These are phyloP conservation scores for Fonsecaea multimorphosa DNA, from an alignment of 2,329 filamentous ascomycete species.

Conservation along the genomic window DNA sequence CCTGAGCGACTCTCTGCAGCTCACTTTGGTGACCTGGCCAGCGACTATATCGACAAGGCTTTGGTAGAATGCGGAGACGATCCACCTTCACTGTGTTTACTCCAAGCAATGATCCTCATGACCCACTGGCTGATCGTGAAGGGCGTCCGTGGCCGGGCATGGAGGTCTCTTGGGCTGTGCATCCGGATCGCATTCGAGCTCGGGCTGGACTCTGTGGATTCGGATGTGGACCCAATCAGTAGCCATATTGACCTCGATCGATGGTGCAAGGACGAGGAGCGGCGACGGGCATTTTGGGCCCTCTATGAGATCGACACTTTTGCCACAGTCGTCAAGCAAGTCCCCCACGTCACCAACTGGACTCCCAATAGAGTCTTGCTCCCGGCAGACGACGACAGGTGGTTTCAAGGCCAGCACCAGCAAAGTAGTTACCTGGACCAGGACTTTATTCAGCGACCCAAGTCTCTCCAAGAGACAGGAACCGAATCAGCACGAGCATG, in stretches of 20 bases:
- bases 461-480: constrained; percentile 42
- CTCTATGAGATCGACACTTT: constrained; percentile 55
- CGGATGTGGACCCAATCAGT: background rate
- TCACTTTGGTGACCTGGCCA: constrained; percentile 40
- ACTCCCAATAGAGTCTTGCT: constrained; percentile 45
- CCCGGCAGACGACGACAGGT: constrained; percentile 45
- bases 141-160: constrained; percentile 47
- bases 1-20: too few species aligned
- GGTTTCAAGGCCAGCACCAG: constrained; percentile 42
- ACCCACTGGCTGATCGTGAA: constrained; percentile 46
- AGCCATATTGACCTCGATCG: constrained; percentile 25
- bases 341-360: constrained; percentile 47
- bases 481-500: constrained; percentile 48
- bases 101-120: constrained; percentile 47
- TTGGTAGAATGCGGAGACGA: constrained; percentile 45
- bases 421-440: constrained; percentile 42
- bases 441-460: constrained; percentile 45
- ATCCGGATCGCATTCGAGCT: constrained; percentile 46
- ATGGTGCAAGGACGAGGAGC: constrained; percentile 46
- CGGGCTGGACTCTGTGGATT: constrained; percentile 42
- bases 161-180: constrained; percentile 44
- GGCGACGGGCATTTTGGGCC: constrained; percentile 50
- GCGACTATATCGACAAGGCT: constrained; percentile 40
- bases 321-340: constrained; percentile 46
- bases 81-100: constrained; percentile 44